Evolutionary conservation across 2,329 filamentous ascomycete genomes (phyloP).

Genomic region (Diaporthe amygdali): DNA sequence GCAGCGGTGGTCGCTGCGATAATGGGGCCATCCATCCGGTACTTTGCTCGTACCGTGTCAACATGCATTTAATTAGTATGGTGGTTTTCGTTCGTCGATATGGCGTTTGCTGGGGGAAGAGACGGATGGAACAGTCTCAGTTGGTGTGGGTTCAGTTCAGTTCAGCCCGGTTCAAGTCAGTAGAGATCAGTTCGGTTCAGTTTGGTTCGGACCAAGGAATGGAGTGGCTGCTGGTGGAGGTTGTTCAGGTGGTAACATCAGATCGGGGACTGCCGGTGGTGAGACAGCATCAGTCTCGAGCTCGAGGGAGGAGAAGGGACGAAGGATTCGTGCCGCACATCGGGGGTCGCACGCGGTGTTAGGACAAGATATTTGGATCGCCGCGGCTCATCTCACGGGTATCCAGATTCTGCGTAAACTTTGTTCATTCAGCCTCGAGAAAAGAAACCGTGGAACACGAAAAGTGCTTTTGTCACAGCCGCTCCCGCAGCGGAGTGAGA

Average conservation of each 20-base stretch:
- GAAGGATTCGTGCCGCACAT: neutral
- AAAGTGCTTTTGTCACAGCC: neutral
- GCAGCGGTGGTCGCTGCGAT: constrained; percentile 22
- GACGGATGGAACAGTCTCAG: neutral
- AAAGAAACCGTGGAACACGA: neutral
- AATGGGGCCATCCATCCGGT: constrained; percentile 20
- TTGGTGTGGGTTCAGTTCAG: neutral
- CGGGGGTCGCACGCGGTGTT: constrained; percentile 6
- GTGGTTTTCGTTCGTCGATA: neutral
- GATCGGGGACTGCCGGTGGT: constrained; percentile 4
- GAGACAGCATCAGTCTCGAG: constrained; percentile 4
- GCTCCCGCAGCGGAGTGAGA: constrained; percentile 10
- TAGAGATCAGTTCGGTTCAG: neutral
- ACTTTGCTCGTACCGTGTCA: neutral
- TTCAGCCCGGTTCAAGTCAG: neutral
- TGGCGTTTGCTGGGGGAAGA: neutral
- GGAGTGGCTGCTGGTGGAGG: neutral
- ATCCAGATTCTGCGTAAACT: neutral
- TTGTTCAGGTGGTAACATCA: neutral
- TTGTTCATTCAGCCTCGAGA: neutral
- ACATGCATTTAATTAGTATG: neutral
- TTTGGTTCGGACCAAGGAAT: neutral
- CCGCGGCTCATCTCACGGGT: constrained; percentile 8
- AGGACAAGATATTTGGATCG: constrained; percentile 10
- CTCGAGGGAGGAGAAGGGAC: neutral